These are phyloP conservation scores for Salix brachista DNA, from an alignment of 345 rosid species.

Conservation along the genomic window DNA sequence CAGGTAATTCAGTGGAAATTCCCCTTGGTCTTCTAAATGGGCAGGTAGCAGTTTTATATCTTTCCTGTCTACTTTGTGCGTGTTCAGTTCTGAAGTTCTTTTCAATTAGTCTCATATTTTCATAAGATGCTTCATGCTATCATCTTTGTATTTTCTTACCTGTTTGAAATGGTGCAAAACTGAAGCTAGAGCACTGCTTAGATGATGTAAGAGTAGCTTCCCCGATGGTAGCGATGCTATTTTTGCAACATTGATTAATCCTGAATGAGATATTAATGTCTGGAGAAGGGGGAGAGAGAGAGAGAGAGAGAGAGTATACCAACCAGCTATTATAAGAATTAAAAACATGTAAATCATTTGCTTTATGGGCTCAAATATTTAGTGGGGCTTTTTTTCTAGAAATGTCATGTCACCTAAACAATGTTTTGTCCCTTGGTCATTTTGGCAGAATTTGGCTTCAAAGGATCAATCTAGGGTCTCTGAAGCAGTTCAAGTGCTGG, in stretches of 20 bases:
- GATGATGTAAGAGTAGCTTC: not conserved
- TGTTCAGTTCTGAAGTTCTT: not conserved
- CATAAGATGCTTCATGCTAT: not conserved
- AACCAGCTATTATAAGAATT: not conserved
- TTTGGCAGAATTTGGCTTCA: constrained; percentile 63
- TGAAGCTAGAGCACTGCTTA: not conserved
- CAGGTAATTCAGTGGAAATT: constrained; percentile 89
- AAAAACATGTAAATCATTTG: not conserved
- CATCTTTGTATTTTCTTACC: not conserved
- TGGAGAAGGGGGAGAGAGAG: not conserved
- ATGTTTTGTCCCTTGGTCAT: constrained; percentile 17
- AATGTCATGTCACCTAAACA: not conserved
- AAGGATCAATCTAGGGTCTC: constrained; percentile 76
- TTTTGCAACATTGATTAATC: not conserved
- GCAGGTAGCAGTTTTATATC: constrained; percentile 42
- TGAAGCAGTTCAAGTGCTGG: constrained; percentile 79
- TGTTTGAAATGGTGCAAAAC: not conserved
- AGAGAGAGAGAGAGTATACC: not conserved
- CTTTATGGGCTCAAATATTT: not conserved
- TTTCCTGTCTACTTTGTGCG: not conserved
- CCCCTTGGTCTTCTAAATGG: constrained; percentile 63
- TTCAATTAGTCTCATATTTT: constrained; percentile 1
- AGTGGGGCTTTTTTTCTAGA: not conserved
- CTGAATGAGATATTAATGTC: not conserved
- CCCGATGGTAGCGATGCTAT: not conserved